Evolutionary conservation across 108 stramenopile species (phyloP), one percentile per base, ranked within the genome.

Genomic region (Pseudonitzschia delicatissima): DNA sequence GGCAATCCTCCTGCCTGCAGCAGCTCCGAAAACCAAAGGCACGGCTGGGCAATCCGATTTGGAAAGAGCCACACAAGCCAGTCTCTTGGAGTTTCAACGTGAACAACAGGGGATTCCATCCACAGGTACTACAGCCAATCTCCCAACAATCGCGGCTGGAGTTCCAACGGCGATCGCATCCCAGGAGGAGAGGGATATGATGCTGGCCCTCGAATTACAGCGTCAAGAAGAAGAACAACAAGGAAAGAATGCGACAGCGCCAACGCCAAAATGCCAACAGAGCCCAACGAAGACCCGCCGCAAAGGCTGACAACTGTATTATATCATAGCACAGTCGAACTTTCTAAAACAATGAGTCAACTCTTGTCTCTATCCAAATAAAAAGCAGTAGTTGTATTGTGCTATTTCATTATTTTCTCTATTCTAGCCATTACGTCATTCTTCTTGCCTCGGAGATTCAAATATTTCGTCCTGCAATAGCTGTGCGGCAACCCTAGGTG

Each of bases 401-500:
- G 11, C 11, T 39, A 11, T 39, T 39, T 6, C 11, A 8, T 39
- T 39, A 39, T 6, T 11, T 39, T 39, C 11, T 39, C 8, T 39
- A 39, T 39, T 39, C 11, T 39, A 6, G 37, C 11, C 37, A 39
- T 8, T 39, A 8, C 8, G 11, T 39, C 8, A 11, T 6, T 39
- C 37, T 8, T 39, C 8, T 11, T 8, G 11, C 37, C 37, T 8
- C 37, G 37, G 37, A 6, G 26, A 29, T 27, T 53, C 45, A 57
- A 75, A 68, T 26, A 75, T 13, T 42, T 67, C 44, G 36, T 77
- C 69, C 35, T 77, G 21, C 33, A 88, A 62, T 37, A 84, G 72
- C 26, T 57, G 47, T 2, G 88, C 88, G 13, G 88, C 85, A 1
- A 82, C 78, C 35, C 88, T 73, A 35, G 89, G 80, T 27, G 84